phyloP scores from a whole-genome alignment of 2,329 filamentous ascomycete genomes.

The Clonostachys rosea region DNA sequence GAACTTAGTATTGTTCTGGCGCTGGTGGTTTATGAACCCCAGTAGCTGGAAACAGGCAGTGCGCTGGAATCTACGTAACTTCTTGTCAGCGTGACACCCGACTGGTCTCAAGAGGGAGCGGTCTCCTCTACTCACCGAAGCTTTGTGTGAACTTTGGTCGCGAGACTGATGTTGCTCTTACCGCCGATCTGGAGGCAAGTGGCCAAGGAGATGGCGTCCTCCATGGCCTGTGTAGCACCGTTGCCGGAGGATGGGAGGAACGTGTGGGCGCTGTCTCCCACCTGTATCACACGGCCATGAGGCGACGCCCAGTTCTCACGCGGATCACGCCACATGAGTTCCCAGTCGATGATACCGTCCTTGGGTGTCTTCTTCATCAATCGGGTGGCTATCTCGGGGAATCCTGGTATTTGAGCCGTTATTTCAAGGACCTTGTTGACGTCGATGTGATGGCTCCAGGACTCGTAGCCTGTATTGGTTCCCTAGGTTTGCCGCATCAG shows the following conservation, averaged over 20 bases:
- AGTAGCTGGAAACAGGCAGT: slow-evolving; percentile 8
- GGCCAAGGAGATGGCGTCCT: slow-evolving; percentile 10
- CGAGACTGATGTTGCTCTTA: background rate
- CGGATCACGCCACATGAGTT: slow-evolving; percentile 43
- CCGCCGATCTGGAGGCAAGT: slow-evolving; percentile 8
- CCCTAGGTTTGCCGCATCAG: slow-evolving; percentile 45
- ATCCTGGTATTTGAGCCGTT: too few species aligned
- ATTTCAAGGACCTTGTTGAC: too few species aligned
- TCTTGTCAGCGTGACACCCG: too few species aligned
- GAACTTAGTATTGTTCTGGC: slow-evolving; percentile 10
- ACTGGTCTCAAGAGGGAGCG: background rate
- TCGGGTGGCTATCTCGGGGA: too few species aligned
- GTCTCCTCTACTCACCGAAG: slow-evolving; percentile 1
- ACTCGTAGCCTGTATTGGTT: slow-evolving; percentile 42
- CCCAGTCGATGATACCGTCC: slow-evolving; percentile 36
- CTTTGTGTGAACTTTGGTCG: slow-evolving; percentile 1
- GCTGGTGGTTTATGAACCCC: slow-evolving; percentile 11
- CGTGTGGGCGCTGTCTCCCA: slow-evolving; percentile 11
- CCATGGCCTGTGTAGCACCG: slow-evolving; percentile 11
- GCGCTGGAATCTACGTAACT: slow-evolving; percentile 6
- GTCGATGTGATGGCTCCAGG: slow-evolving; percentile 38
- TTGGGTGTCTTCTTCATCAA: background rate
- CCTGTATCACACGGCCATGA: slow-evolving; percentile 8
- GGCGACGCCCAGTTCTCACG: slow-evolving; percentile 35
- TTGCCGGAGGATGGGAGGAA: slow-evolving; percentile 10